A percentile compares a stretch with the other conserved stretches of the same genome.
These are phyloP conservation scores for Solanum etuberosum DNA, from an alignment of 257 asterid genomes.

Conservation along the genomic window DNA sequence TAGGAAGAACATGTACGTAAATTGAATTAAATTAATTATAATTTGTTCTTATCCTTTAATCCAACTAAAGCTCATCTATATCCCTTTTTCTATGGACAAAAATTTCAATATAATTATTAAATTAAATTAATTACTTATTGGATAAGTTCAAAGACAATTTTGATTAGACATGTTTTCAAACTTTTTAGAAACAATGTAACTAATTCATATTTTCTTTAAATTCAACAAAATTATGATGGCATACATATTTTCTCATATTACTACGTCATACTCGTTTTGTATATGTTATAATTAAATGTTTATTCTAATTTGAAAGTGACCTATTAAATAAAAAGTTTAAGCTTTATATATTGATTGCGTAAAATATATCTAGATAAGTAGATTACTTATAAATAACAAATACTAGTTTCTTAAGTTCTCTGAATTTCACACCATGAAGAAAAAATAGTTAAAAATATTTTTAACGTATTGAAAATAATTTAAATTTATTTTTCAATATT, in stretches of 20 bases:
- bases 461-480: neutral
- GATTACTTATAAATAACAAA: too few species aligned
- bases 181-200: neutral
- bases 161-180: neutral
- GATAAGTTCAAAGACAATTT: neutral
- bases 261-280: neutral
- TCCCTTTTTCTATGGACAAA: neutral
- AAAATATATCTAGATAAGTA: neutral
- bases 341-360: neutral
- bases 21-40: neutral
- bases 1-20: neutral
- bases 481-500: neutral
- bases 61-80: neutral
- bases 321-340: neutral
- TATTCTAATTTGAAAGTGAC: neutral
- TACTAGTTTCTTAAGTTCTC: neutral
- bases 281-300: neutral
- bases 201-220: neutral
- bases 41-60: neutral
- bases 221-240: neutral
- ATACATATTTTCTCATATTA: neutral
- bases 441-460: neutral
- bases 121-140: neutral
- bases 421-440: neutral
- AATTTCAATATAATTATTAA: neutral